Conservation (phyloP, 2,329 filamentous ascomycete species). For the Scleromitrula shiraiana region DNA sequence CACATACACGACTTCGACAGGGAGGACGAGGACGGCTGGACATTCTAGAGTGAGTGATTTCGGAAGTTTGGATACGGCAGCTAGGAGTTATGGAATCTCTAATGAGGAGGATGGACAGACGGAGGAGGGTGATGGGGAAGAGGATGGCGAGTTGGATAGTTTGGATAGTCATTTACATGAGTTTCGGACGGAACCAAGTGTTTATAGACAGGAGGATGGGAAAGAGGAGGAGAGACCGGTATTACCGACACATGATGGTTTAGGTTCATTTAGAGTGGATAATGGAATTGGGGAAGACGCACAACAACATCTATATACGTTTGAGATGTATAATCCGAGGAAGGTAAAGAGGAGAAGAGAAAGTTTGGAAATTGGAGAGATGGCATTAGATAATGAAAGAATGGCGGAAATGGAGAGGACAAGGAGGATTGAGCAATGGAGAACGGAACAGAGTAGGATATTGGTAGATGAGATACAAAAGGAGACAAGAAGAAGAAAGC, state of each 20-base stretch:
- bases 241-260: slow-evolving; percentile 84
- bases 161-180: slow-evolving; percentile 86
- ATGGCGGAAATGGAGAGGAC: slow-evolving; percentile 65
- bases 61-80: slow-evolving; percentile 65
- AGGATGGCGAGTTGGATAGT: slow-evolving; percentile 63
- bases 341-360: slow-evolving; percentile 49
- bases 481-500: slow-evolving; percentile 66
- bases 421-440: slow-evolving; percentile 83
- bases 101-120: slow-evolving; percentile 52
- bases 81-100: slow-evolving; percentile 48
- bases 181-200: slow-evolving; percentile 56
- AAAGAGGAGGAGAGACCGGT: slow-evolving; percentile 42
- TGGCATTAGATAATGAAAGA: slow-evolving; percentile 45
- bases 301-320: slow-evolving; percentile 82
- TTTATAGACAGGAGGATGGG: slow-evolving; percentile 23
- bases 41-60: slow-evolving; percentile 72
- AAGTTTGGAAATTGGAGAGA: slow-evolving; percentile 42
- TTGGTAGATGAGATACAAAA: slow-evolving; percentile 83
- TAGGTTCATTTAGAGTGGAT: slow-evolving; percentile 74
- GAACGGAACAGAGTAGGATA: slow-evolving; percentile 79
- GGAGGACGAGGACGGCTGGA: slow-evolving; percentile 54
- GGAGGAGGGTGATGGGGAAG: slow-evolving; percentile 47
- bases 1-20: slow-evolving; percentile 58
- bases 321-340: slow-evolving; percentile 75
- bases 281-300: slow-evolving; percentile 47